Conservation (phyloP, 306 rosid genomes). For the Fagus sylvatica region DNA sequence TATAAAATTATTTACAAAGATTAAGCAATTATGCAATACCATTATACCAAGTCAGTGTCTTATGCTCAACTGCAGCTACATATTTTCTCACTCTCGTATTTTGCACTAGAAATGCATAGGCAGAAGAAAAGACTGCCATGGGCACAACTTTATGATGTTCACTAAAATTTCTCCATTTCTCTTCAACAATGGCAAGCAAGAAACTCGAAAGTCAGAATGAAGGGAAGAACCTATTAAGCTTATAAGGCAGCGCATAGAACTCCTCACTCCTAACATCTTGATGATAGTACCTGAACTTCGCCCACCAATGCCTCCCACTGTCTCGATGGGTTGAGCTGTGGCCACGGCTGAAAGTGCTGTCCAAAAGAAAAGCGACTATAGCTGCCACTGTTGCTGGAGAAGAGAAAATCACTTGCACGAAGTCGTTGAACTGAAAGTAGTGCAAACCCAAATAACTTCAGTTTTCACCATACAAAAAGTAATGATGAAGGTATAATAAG, state of each 20-base stretch:
- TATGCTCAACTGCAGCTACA: background rate
- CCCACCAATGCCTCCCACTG: slow-evolving; percentile 95
- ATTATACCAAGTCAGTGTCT: background rate
- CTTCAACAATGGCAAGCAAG: too few relatives aligned
- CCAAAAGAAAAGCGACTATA: slow-evolving; percentile 61
- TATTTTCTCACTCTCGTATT: background rate
- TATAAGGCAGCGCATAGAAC: slow-evolving; percentile 67
- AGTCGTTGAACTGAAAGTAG: slow-evolving; percentile 63
- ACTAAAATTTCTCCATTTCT: background rate
- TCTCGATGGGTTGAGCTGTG: slow-evolving; percentile 56
- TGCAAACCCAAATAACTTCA: background rate
- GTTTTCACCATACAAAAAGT: background rate
- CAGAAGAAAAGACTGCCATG: background rate
- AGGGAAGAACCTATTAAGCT: slow-evolving; percentile 71
- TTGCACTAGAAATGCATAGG: background rate
- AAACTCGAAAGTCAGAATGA: slow-evolving; percentile 41
- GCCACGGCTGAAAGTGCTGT: slow-evolving; percentile 41
- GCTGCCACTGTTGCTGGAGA: slow-evolving; percentile 78
- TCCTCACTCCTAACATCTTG: slow-evolving; percentile 64
- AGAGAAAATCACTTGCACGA: slow-evolving; percentile 70
- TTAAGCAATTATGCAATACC: background rate
- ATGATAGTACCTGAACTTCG: slow-evolving; percentile 50
- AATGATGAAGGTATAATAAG: background rate
- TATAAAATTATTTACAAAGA: background rate
- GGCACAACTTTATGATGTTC: background rate